Evolutionary conservation across 164 flowering plant species (phyloP), one percentile per base, ranked within the genome.

Genomic region (Hamamelis virginiana): DNA sequence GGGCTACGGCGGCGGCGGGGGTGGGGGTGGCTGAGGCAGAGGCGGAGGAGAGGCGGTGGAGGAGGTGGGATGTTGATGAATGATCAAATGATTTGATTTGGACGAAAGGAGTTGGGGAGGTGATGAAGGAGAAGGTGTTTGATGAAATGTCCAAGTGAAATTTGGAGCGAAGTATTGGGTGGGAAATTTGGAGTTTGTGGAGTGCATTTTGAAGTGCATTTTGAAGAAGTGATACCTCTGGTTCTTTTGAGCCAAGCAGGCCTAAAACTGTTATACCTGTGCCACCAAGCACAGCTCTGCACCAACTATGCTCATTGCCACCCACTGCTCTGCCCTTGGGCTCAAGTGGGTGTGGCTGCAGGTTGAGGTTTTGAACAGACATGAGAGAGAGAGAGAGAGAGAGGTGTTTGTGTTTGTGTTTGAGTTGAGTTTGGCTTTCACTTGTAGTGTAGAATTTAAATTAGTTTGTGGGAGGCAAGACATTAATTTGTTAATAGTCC

Each of bases 261-360:
- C 83, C 81, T 8, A 86, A 69, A 27, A 84, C 86, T 25, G 89
- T 78, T 0, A 80, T 83, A 75, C 97, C 97, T 6, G 94, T 91
- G 77, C 97, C 97, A 46, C 89, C 83, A 26, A 68, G 76, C 3
- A 82, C 89, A 25, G 89, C 90, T 51, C 73, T 67, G 77, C 84
- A 83, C 97, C 89, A 89, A 74, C 86, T 81, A 62, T 38, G 61
- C 81, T 89, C 97, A 26, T 92, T 88, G 80, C 80, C 77, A 50
- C 90, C 85, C 22, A 78, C 75, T 1, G 78, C 72, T 51, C 92
- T 83, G 16, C 71, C 46, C 55, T 9, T 19, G 27, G 75, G 38
- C 18, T 67, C 73, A 1, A 33, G 41, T 6, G 41, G 41, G 2
- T 33, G 41, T 6, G 41, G 41, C 6, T 33, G 41, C 41, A 2